Evolutionary conservation across 345 rosid genomes (phyloP).

Genomic region (Psidium friedrichsthalianum): DNA sequence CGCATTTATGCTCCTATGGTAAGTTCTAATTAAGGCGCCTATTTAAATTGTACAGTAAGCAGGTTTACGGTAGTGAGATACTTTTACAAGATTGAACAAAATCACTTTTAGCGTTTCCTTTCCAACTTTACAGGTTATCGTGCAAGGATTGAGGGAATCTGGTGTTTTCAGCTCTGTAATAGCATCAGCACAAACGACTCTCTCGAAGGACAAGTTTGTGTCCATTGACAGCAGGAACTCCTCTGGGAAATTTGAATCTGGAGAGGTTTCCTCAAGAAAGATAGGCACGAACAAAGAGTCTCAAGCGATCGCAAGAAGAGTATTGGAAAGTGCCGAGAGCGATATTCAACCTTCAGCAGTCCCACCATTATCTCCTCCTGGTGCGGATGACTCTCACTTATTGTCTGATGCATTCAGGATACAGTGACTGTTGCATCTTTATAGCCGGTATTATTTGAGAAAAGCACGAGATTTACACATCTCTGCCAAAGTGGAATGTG

Average conservation of each 20-base stretch:
- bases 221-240: conserved; percentile 20
- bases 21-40: conserved; percentile 1
- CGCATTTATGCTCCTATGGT: conserved; percentile 88
- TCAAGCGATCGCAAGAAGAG: conserved; percentile 33
- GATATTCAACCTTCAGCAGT: conserved; percentile 21
- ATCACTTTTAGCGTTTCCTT: not conserved
- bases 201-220: conserved; percentile 14
- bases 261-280: conserved; percentile 32
- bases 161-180: conserved; percentile 53
- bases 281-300: conserved; percentile 24
- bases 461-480: not conserved
- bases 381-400: conserved; percentile 3
- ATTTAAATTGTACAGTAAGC: not conserved
- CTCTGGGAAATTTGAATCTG: conserved; percentile 7
- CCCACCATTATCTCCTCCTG: conserved; percentile 66
- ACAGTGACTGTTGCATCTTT: not conserved
- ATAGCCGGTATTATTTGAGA: not conserved
- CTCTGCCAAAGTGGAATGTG: not conserved
- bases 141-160: conserved; percentile 65
- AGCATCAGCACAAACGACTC: conserved; percentile 23
- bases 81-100: not conserved
- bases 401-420: conserved; percentile 1
- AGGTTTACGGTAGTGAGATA: not conserved
- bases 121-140: conserved; percentile 37
- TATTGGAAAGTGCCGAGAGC: conserved; percentile 24